phyloP scores from a whole-genome alignment of 208 protist genomes.

The Crithidia expoeki region DNA sequence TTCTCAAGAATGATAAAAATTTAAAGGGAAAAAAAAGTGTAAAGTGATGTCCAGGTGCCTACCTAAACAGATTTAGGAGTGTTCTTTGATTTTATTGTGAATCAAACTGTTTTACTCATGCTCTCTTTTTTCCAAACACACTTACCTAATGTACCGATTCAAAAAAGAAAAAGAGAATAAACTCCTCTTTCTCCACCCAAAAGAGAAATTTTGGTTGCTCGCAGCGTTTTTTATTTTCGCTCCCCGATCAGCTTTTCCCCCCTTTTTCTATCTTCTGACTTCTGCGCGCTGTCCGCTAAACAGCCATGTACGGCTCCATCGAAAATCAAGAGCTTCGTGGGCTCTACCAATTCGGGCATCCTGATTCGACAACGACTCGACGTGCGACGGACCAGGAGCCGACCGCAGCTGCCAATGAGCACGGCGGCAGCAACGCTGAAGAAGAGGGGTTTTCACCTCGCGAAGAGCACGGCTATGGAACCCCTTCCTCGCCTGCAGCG shows the following conservation, averaged over 20 bases:
- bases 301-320: conserved; percentile 22
- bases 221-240: conserved; percentile 18
- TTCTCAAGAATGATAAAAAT: no score
- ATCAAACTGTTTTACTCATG: no score
- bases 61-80: no score
- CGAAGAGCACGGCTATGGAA: conserved; percentile 15
- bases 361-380: conserved; percentile 18
- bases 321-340: conserved; percentile 35
- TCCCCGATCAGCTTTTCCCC: no score
- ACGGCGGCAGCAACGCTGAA: background rate
- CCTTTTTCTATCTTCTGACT: background rate
- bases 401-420: conserved; percentile 1
- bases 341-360: conserved; percentile 59
- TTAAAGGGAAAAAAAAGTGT: no score
- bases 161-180: no score
- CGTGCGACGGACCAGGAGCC: background rate
- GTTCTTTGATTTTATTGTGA: no score
- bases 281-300: background rate
- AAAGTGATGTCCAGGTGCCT: no score
- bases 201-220: no score
- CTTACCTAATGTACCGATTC: no score
- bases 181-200: no score
- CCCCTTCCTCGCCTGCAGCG: conserved; percentile 22
- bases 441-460: conserved; percentile 34
- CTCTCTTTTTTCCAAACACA: no score